Percentiles rank a stretch among this genome's conserved stretches.
These are phyloP conservation scores for Cercospora janseana DNA, from an alignment of 2,329 filamentous ascomycete genomes.

Conservation along the genomic window DNA sequence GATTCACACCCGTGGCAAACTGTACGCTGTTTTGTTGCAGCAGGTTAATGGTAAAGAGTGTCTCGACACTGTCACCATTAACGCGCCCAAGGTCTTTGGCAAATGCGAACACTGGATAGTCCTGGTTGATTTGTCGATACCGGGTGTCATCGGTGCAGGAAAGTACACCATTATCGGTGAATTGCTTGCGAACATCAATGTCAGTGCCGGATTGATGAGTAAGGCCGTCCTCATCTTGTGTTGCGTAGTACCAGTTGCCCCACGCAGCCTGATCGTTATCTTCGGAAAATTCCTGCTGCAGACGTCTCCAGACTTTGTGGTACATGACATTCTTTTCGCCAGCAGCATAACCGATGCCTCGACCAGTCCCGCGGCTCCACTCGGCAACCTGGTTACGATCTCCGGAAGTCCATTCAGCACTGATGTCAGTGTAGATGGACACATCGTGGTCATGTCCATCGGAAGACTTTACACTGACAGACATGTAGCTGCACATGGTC, in stretches of 20 bases:
- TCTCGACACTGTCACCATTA: conserved; percentile 36
- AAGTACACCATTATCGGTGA: conserved; percentile 46
- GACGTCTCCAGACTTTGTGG: conserved; percentile 56
- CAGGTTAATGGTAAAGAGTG: conserved; percentile 52
- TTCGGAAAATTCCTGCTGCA: conserved; percentile 50
- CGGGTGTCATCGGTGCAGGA: conserved; percentile 48
- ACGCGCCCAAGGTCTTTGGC: conserved; percentile 50
- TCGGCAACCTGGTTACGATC: conserved; percentile 56
- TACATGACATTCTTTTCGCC: conserved; percentile 51
- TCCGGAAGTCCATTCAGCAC: conserved; percentile 67
- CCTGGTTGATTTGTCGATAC: conserved; percentile 50
- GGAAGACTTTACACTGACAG: conserved; percentile 60
- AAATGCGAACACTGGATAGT: conserved; percentile 56
- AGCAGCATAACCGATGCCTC: conserved; percentile 21
- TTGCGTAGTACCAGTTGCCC: conserved; percentile 55
- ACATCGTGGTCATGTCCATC: conserved; percentile 64
- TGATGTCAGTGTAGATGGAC: conserved; percentile 69
- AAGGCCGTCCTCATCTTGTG: conserved; percentile 42
- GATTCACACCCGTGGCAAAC: conserved; percentile 45
- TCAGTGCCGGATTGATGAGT: conserved; percentile 51
- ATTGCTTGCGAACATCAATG: conserved; percentile 47
- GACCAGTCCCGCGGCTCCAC: conserved; percentile 57
- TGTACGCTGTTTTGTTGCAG: conserved; percentile 52
- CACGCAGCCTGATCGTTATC: conserved; percentile 51
- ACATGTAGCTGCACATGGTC: conserved; percentile 52